Evolutionary conservation across 768 basidiomycete genomes (phyloP), one percentile per base, ranked within the genome.

Genomic region (Flagelloscypha sp.): DNA sequence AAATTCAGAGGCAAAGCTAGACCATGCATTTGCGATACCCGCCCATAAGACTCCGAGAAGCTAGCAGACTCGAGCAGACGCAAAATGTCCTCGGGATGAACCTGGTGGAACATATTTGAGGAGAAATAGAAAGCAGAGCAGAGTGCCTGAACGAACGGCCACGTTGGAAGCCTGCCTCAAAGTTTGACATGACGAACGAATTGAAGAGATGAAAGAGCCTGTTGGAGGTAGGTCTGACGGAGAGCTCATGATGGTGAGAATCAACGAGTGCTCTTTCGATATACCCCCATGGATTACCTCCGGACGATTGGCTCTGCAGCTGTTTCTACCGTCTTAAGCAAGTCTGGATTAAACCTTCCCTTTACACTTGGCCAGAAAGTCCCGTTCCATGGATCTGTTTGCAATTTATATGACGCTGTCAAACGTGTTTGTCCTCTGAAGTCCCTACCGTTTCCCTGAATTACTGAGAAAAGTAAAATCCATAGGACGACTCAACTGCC

Each of bases 301-400:
- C 70, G 84, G 46, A 86, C 66, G 21, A 67, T 90, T 11, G 87
- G 88, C 23, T 84, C 83, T 36, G 85, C 78, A 29, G 90, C 90
- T 6, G 90, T 86, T 28, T 90, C 84, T 25, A 77, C 80, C 6
- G 70, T 95, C n/a, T 86, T 97, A 2, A 84, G 87, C 49, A 94
- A 92, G 50, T 92, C 92, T 6, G 92, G 92, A 17, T 70, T 97
- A 10, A 84, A 83, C 45, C 67, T 93, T 16, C 92, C 93, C 0
- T 97, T 94, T 52, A 73, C 79, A 3, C 70, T 95, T 4, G 92
- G 90, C 23, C 52, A 68, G 19, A 84, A 84, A 45, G 72, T 88
- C 30, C 55, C 69, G 4, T 71, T 76, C 15, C 68, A 76, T 38
- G 86, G 76, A 38, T 73, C 75, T 1, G 76, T 92, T 23, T 99